phyloP scores from a whole-genome alignment of 208 protist species.

The Herpetomonas muscarum region DNA sequence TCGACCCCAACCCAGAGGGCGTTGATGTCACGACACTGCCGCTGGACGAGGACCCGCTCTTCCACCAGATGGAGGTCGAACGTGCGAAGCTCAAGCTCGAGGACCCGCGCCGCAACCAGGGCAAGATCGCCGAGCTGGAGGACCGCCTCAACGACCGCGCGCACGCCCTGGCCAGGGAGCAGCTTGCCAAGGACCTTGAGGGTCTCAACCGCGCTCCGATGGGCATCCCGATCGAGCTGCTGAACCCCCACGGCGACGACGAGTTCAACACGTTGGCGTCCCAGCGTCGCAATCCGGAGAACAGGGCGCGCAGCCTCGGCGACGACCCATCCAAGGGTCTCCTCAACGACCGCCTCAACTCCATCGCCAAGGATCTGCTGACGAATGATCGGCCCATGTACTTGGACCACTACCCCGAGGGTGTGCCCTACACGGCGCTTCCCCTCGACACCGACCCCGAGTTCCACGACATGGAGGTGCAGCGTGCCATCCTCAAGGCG shows the following conservation, averaged over 20 bases:
- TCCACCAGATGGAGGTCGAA: conserved; percentile 69
- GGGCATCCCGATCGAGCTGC: conserved; percentile 54
- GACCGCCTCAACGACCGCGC: conserved; percentile 66
- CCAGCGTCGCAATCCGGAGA: conserved; percentile 35
- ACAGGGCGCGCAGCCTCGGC: conserved; percentile 25
- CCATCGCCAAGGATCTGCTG: conserved; percentile 55
- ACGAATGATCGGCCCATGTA: conserved; percentile 40
- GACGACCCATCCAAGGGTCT: conserved; percentile 15
- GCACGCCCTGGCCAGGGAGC: conserved; percentile 70
- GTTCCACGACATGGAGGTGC: conserved; percentile 71
- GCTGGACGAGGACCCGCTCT: conserved; percentile 55
- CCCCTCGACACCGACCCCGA: conserved; percentile 62
- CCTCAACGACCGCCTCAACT: conserved; percentile 54
- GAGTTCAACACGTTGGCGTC: conserved; percentile 39
- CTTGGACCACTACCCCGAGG: conserved; percentile 57
- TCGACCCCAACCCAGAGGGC: conserved; percentile 56
- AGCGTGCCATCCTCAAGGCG: conserved; percentile 41
- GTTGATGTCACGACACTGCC: conserved; percentile 46
- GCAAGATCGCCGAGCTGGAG: conserved; percentile 63
- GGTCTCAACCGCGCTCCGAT: conserved; percentile 38
- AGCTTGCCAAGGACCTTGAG: conserved; percentile 45
- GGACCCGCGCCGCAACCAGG: conserved; percentile 50
- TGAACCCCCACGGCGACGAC: conserved; percentile 59
- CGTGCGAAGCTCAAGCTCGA: conserved; percentile 61
- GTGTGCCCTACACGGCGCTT: conserved; percentile 51